These are phyloP conservation scores for Rutidosis leptorrhynchoides DNA, from an alignment of 129 eudicot species.

Conservation along the genomic window DNA sequence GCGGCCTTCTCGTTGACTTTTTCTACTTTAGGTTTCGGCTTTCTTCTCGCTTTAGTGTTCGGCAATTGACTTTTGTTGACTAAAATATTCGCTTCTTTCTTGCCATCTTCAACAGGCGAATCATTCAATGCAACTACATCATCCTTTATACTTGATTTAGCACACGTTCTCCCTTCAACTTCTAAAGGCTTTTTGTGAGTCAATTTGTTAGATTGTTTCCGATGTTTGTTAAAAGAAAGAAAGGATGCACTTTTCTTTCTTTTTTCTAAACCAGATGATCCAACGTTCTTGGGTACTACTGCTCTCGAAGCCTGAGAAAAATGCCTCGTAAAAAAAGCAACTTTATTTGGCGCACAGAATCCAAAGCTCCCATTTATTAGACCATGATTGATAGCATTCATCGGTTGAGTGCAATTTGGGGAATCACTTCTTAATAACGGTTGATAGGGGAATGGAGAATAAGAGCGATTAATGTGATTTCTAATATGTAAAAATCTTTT, in stretches of 20 bases:
- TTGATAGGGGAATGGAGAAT: conserved; percentile 28
- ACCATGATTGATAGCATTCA: conserved; percentile 30
- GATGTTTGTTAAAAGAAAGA: conserved; percentile 29
- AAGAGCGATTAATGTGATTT: conserved; percentile 28
- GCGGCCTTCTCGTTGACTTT: conserved; percentile 35
- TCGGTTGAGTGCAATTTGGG: conserved; percentile 23
- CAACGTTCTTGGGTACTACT: conserved; percentile 24
- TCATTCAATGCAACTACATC: conserved; percentile 25
- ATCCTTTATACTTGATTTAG: conserved; percentile 32
- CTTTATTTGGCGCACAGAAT: conserved; percentile 24
- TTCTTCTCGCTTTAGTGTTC: conserved; percentile 41
- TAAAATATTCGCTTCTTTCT: conserved; percentile 21
- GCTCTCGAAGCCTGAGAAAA: conserved; percentile 45
- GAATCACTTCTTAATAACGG: conserved; percentile 34
- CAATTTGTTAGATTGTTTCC: conserved; percentile 42
- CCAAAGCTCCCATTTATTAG: conserved; percentile 35
- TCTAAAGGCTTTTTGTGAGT: conserved; percentile 33
- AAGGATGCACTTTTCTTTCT: conserved; percentile 21
- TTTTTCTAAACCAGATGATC: conserved; percentile 33
- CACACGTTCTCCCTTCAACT: conserved; percentile 19
- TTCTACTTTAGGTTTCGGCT: conserved; percentile 42
- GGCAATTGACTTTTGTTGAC: conserved; percentile 23
- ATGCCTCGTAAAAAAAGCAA: conserved; percentile 33
- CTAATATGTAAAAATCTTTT: conserved; percentile 16
- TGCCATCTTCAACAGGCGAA: conserved; percentile 29